Evolutionary conservation across 495 filamentous ascomycete species (phyloP).

Genomic region (Wilcoxina mikolae): DNA sequence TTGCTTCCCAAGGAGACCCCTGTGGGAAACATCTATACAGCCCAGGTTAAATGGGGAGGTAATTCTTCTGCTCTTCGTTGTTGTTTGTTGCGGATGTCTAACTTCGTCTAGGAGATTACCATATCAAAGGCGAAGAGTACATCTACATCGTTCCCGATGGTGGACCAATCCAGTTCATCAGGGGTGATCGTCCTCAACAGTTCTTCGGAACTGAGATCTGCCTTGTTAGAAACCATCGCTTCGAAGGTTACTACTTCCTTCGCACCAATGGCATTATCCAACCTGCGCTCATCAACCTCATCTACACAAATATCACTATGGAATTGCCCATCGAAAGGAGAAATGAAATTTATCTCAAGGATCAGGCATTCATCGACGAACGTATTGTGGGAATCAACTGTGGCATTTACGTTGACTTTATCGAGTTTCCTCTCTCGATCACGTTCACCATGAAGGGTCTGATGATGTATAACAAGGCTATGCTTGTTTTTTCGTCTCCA

Average conservation of each 20-base stretch:
- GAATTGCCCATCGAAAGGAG: slow-evolving; percentile 6
- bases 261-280: slow-evolving; percentile 12
- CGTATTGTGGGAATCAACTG: slow-evolving; percentile 22
- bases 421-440: not conserved
- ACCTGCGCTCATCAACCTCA: not conserved
- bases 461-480: not conserved
- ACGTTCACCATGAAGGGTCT: not conserved
- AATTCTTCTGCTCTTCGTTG: not conserved
- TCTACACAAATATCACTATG: slow-evolving; percentile 7
- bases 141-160: slow-evolving; percentile 15
- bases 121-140: not conserved
- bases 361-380: slow-evolving; percentile 9
- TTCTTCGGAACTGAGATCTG: slow-evolving; percentile 18
- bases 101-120: not conserved
- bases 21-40: no score
- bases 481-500: not conserved
- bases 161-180: slow-evolving; percentile 16
- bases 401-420: slow-evolving; percentile 1
- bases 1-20: no score
- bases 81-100: not conserved
- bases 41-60: no score
- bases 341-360: slow-evolving; percentile 4
- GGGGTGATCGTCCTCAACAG: slow-evolving; percentile 21
- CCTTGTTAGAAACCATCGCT: slow-evolving; percentile 17
- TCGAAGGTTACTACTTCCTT: slow-evolving; percentile 14